These are phyloP conservation scores for Hirsutella minnesotensis DNA, from an alignment of 2,329 filamentous ascomycete genomes.

Conservation along the genomic window DNA sequence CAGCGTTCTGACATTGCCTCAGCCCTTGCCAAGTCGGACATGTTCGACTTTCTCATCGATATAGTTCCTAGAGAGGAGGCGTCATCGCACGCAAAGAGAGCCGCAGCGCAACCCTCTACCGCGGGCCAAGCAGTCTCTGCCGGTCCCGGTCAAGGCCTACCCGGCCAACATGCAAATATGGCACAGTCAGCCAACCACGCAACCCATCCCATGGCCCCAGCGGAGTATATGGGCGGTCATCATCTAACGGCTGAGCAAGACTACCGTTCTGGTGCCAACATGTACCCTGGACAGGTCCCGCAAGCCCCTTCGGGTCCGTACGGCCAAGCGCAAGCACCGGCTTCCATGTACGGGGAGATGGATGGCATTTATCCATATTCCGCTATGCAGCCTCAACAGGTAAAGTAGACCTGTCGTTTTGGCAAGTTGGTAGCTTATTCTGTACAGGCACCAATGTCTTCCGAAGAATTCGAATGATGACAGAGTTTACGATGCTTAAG, in stretches of 20 bases:
- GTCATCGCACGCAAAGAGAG: conserved; percentile 69
- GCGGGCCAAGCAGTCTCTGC: conserved; percentile 32
- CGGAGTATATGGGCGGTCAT: conserved; percentile 54
- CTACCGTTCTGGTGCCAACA: conserved; percentile 66
- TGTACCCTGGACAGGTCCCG: conserved; percentile 75
- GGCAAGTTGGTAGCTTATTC: conserved; percentile 6
- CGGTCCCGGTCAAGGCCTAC: conserved; percentile 37
- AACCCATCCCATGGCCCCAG: conserved; percentile 43
- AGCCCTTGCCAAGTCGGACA: conserved; percentile 91
- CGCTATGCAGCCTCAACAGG: conserved; percentile 72
- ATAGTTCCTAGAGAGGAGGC: conserved; percentile 96
- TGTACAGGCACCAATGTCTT: conserved; percentile 28
- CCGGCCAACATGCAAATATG: conserved; percentile 36
- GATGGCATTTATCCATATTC: conserved; percentile 79
- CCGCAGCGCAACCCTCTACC: conserved; percentile 37
- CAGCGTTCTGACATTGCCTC: conserved; percentile 95
- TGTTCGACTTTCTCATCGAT: conserved; percentile 99
- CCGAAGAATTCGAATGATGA: conserved; percentile 29
- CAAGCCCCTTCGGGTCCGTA: conserved; percentile 60
- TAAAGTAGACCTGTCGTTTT: conserved; percentile 30
- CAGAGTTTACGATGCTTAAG: background rate
- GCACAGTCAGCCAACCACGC: conserved; percentile 45
- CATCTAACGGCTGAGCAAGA: conserved; percentile 58
- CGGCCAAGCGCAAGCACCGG: conserved; percentile 59
- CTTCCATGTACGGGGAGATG: conserved; percentile 64